phyloP scores from a whole-genome alignment of 192 early-diverging fungal species.

The Backusella psychrophila region DNA sequence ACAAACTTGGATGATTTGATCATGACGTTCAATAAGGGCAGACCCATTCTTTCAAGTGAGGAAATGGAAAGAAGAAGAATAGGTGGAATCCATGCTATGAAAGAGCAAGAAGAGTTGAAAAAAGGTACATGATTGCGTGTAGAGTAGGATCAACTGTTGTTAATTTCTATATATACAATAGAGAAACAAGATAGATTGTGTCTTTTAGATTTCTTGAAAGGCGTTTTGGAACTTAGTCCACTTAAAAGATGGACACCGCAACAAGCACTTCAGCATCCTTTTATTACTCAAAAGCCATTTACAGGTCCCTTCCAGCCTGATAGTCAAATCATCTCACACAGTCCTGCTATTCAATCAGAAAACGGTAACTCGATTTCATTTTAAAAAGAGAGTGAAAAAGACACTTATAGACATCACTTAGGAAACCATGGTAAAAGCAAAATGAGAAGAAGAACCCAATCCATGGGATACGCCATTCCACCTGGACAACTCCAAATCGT shows the following conservation, averaged over 20 bases:
- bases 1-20: conserved; percentile 12
- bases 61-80: conserved; percentile 1
- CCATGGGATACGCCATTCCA: not conserved
- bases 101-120: not conserved
- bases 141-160: not conserved
- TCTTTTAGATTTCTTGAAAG: conserved; percentile 90
- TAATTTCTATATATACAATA: conserved; percentile 17
- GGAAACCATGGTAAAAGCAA: not conserved
- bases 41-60: not conserved
- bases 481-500: not conserved
- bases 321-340: not conserved
- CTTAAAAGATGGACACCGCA: conserved; percentile 93
- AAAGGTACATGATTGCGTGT: not conserved
- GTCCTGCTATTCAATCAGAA: not conserved
- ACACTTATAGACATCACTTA: not conserved
- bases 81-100: not conserved
- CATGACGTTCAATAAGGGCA: not conserved
- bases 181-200: conserved; percentile 68
- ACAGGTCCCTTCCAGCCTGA: conserved; percentile 65
- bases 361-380: not conserved
- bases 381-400: not conserved
- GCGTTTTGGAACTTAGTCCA: conserved; percentile 85
- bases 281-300: conserved; percentile 88
- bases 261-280: conserved; percentile 92
- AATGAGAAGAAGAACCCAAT: not conserved